phyloP scores from a whole-genome alignment of 805 yeast genomes.

The Yarrowia sp. region DNA sequence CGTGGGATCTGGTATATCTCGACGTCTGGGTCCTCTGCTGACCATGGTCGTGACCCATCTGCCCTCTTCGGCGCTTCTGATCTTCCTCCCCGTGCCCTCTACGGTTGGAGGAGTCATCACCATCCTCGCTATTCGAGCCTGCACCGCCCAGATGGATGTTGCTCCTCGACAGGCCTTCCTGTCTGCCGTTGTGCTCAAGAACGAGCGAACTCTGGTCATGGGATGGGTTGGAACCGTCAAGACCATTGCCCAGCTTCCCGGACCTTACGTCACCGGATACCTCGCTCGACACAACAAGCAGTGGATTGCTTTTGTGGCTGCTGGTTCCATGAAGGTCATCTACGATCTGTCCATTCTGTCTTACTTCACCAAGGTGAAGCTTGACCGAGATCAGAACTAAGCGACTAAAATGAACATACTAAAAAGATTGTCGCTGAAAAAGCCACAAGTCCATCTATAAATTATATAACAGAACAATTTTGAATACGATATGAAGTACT shows the following conservation, averaged over 20 bases:
- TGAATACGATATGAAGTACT: background rate
- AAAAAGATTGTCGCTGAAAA: background rate
- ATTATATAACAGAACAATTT: background rate
- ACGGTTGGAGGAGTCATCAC: constrained; percentile 46
- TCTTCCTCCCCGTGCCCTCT: constrained; percentile 51
- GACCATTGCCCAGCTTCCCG: constrained; percentile 75
- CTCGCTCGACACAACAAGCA: constrained; percentile 49
- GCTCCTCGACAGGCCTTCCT: constrained; percentile 82
- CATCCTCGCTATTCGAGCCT: constrained; percentile 54
- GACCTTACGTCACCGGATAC: constrained; percentile 73
- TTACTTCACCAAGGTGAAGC: constrained; percentile 29
- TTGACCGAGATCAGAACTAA: constrained; percentile 21
- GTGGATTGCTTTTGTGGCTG: constrained; percentile 40
- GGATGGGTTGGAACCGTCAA: constrained; percentile 84
- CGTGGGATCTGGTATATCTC: constrained; percentile 44
- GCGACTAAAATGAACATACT: background rate
- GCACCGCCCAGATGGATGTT: constrained; percentile 78
- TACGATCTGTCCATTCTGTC: constrained; percentile 40
- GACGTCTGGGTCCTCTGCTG: constrained; percentile 67
- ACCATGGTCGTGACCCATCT: constrained; percentile 73
- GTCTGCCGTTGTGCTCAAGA: constrained; percentile 60
- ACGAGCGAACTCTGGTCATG: constrained; percentile 72
- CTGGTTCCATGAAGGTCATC: constrained; percentile 39
- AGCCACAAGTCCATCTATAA: background rate
- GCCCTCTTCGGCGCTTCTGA: constrained; percentile 67